Conservation (phyloP, 805 yeast genomes). For the Sporopachydermia quercuum region DNA sequence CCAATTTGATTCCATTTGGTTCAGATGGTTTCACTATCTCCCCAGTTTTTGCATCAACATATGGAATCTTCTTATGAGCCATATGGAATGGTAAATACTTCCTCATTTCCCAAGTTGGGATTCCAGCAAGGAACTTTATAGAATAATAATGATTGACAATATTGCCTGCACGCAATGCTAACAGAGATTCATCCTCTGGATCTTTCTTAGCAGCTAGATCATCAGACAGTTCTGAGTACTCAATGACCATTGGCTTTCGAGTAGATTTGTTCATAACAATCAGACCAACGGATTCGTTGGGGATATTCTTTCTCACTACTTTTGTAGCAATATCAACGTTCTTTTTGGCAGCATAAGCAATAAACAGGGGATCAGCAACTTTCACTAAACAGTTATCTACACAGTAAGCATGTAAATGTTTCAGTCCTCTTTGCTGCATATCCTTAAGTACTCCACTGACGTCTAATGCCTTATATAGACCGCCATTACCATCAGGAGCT, state of each 20-base stretch:
- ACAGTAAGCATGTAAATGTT: constrained; percentile 92
- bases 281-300: constrained; percentile 81
- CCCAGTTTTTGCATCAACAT: constrained; percentile 32
- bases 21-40: constrained; percentile 42
- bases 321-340: constrained; percentile 73
- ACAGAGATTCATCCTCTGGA: constrained; percentile 33
- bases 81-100: constrained; percentile 79
- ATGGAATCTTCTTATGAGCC: constrained; percentile 79
- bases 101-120: constrained; percentile 58
- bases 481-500: constrained; percentile 98
- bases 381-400: constrained; percentile 88
- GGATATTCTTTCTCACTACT: constrained; percentile 84
- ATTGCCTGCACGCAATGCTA: constrained; percentile 83
- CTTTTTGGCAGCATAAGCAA: constrained; percentile 69
- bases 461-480: constrained; percentile 72
- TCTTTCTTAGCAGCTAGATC: constrained; percentile 60
- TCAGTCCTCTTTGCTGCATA: constrained; percentile 48
- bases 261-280: constrained; percentile 44
- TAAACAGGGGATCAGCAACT: constrained; percentile 81
- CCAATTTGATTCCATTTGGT: constrained; percentile 88
- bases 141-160: constrained; percentile 95
- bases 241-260: constrained; percentile 75
- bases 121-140: constrained; percentile 46
- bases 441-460: constrained; percentile 54
- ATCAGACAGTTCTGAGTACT: constrained; percentile 76